A percentile compares a stretch with the other conserved stretches of the same genome.
Evolutionary conservation across 2,329 filamentous ascomycete species (phyloP).

Genomic region (Fusarium buxicola): DNA sequence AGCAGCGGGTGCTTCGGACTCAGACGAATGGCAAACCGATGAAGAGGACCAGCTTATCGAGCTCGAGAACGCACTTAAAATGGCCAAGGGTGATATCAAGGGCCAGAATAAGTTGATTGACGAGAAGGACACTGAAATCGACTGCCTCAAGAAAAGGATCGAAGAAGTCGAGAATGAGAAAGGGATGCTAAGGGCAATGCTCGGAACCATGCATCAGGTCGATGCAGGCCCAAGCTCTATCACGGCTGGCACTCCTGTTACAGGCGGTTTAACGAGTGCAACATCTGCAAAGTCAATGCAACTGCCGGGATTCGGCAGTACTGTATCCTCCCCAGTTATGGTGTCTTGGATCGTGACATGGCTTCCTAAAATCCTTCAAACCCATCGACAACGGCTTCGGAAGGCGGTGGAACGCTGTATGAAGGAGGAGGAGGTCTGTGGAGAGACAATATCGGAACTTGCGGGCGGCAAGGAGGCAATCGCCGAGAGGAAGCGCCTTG

Average conservation of each 20-base stretch:
- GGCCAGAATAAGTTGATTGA: not conserved
- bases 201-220: not conserved
- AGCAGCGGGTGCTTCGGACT: not conserved
- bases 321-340: not conserved
- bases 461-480: not conserved
- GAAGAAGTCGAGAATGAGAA: not conserved
- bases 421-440: not conserved
- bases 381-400: not conserved
- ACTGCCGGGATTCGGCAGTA: not conserved
- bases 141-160: not conserved
- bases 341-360: not conserved
- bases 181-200: not conserved
- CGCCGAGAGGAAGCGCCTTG: not conserved
- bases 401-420: constrained; percentile 1
- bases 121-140: not conserved
- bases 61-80: not conserved
- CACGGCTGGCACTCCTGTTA: not conserved
- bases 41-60: not conserved
- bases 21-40: constrained; percentile 4
- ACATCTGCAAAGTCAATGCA: not conserved
- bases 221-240: not conserved
- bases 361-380: not conserved
- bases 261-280: not conserved
- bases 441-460: not conserved
- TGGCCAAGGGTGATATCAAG: not conserved